A percentile compares a stretch with the other conserved stretches of the same genome.
phyloP scores from a whole-genome alignment of 495 filamentous ascomycete species.

The Penicillium canescens region DNA sequence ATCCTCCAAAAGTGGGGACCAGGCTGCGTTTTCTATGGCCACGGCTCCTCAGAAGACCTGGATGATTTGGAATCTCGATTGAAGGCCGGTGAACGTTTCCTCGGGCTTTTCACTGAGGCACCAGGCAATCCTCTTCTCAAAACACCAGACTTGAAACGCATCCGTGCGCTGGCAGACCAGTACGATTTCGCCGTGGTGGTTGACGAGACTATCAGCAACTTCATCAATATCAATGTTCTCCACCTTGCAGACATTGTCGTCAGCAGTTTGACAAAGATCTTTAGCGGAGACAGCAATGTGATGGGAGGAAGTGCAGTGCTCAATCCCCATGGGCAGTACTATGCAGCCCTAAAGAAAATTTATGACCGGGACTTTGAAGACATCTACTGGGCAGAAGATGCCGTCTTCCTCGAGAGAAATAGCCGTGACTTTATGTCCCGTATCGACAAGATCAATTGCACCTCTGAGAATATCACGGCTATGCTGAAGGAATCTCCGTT shows the following conservation, averaged over 20 bases:
- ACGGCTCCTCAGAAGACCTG: constrained; percentile 76
- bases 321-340: constrained; percentile 77
- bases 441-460: constrained; percentile 81
- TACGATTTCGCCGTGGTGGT: constrained; percentile 90
- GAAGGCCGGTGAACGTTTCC: constrained; percentile 70
- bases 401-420: constrained; percentile 92
- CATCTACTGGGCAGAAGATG: constrained; percentile 90
- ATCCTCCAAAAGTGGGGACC: constrained; percentile 93
- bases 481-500: constrained; percentile 58
- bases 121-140: constrained; percentile 89
- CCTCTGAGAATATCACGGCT: constrained; percentile 80
- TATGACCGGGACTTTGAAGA: constrained; percentile 74
- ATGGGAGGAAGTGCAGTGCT: constrained; percentile 91
- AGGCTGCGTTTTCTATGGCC: constrained; percentile 87
- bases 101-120: constrained; percentile 91
- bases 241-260: constrained; percentile 88
- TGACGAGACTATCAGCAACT: constrained; percentile 96
- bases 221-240: constrained; percentile 91
- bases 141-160: constrained; percentile 79
- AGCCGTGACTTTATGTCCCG: constrained; percentile 87
- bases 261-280: constrained; percentile 93
- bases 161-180: constrained; percentile 73
- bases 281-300: constrained; percentile 95
- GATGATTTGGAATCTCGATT: constrained; percentile 81
- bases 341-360: constrained; percentile 62